Evolutionary conservation across 2,329 filamentous ascomycete species (phyloP).

Genomic region (Xenoacremonium recifei): DNA sequence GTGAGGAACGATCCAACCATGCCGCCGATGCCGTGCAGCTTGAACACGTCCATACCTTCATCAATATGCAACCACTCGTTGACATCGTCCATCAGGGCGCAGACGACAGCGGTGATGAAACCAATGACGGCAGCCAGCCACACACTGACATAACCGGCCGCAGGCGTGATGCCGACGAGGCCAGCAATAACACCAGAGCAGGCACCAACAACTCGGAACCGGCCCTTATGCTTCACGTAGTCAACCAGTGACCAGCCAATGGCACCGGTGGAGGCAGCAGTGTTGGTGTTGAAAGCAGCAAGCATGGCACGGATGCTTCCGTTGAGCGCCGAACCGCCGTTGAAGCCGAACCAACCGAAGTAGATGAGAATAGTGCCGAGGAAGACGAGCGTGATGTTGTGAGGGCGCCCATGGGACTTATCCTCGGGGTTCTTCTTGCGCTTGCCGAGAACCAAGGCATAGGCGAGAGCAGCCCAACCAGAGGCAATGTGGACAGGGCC

Average conservation of each 20-base stretch:
- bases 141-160: conserved; percentile 52
- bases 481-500: conserved; percentile 63
- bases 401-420: conserved; percentile 45
- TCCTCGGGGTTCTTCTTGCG: conserved; percentile 47
- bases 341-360: conserved; percentile 59
- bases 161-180: conserved; percentile 57
- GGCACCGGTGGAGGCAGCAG: conserved; percentile 52
- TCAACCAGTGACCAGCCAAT: conserved; percentile 53
- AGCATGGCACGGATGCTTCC: conserved; percentile 50
- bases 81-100: conserved; percentile 44
- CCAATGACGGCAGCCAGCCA: conserved; percentile 52
- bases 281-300: conserved; percentile 57
- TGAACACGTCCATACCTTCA: conserved; percentile 59
- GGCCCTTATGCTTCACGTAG: conserved; percentile 44
- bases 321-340: conserved; percentile 49
- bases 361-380: conserved; percentile 63
- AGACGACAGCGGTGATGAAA: conserved; percentile 46
- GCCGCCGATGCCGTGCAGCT: conserved; percentile 58
- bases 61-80: conserved; percentile 54
- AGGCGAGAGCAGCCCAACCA: conserved; percentile 61
- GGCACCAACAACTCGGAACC: conserved; percentile 13
- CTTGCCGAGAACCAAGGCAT: conserved; percentile 61
- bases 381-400: conserved; percentile 63
- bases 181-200: conserved; percentile 50
- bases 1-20: conserved; percentile 56